Evolutionary conservation across 345 rosid genomes (phyloP).

Genomic region (Zanthoxylum bungeanum): DNA sequence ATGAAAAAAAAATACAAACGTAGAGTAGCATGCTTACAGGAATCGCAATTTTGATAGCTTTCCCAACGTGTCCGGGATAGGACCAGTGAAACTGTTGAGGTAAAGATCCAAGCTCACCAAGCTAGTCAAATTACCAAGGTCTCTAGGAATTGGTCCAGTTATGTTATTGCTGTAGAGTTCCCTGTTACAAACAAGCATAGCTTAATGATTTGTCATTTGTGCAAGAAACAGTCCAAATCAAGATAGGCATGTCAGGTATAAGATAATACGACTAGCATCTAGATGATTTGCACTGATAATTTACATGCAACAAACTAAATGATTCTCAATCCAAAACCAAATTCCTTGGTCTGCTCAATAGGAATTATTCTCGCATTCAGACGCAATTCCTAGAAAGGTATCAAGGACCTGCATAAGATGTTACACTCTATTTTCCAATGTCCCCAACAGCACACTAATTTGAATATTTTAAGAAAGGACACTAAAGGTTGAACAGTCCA

Average conservation of each 20-base stretch:
- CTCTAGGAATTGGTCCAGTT: constrained; percentile 85
- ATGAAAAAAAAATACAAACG: not conserved
- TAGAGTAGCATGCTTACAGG: constrained; percentile 59
- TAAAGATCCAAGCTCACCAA: constrained; percentile 99
- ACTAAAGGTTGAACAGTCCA: not conserved
- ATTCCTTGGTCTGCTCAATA: not conserved
- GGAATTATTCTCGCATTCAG: not conserved
- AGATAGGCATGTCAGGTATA: not conserved
- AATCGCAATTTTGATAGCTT: constrained; percentile 87
- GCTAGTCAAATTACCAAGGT: constrained; percentile 91
- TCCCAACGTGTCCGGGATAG: constrained; percentile 82
- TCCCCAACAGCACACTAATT: not conserved
- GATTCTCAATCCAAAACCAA: not conserved
- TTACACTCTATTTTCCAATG: not conserved
- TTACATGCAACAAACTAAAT: not conserved
- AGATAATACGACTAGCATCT: not conserved
- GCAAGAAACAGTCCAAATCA: not conserved
- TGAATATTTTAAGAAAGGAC: not conserved
- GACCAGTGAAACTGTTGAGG: constrained; percentile 86
- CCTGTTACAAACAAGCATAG: constrained; percentile 42
- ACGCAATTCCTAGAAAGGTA: not conserved
- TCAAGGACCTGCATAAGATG: not conserved
- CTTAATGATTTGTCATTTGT: constrained; percentile 12
- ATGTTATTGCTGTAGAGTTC: constrained; percentile 95
- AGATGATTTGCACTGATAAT: not conserved